A percentile compares a stretch with the other conserved stretches of the same genome.
Evolutionary conservation across 176 grass and related monocot genomes (phyloP).

Genomic region (Musa itinerans): DNA sequence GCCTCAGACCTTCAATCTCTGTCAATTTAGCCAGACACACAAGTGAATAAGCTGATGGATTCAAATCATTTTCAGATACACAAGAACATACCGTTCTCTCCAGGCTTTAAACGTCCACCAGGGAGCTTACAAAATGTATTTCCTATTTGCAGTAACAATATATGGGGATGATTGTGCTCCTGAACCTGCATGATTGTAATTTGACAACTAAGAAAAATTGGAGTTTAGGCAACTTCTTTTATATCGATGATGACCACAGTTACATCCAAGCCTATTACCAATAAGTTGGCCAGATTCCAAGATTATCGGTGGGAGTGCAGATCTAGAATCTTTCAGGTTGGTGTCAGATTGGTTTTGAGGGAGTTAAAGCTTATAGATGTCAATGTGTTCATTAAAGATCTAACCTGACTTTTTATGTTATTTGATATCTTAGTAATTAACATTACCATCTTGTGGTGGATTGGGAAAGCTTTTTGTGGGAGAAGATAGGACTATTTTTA

Average conservation of each 20-base stretch:
- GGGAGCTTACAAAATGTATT: conserved; percentile 99
- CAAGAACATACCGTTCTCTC: conserved; percentile 63
- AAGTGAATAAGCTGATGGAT: not conserved
- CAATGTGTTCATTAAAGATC: no score
- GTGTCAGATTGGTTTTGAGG: not conserved
- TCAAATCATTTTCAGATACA: not conserved
- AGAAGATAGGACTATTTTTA: no score
- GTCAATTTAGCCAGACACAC: conserved; percentile 9
- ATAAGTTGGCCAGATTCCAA: not conserved
- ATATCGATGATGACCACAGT: not conserved
- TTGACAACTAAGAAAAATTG: not conserved
- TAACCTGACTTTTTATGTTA: no score
- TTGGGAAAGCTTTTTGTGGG: no score
- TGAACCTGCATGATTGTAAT: conserved; percentile 45
- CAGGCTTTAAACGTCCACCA: conserved; percentile 91
- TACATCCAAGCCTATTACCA: not conserved
- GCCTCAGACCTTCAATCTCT: conserved; percentile 94
- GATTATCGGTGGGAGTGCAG: not conserved
- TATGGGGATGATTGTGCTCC: conserved; percentile 97
- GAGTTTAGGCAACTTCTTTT: not conserved
- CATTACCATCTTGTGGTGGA: no score
- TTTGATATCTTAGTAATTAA: no score
- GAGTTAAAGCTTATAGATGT: not conserved
- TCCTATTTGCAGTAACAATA: conserved; percentile 89
- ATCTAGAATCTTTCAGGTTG: not conserved